Evolutionary conservation across 768 basidiomycete genomes (phyloP).

Genomic region (Cubamyces lactineus): DNA sequence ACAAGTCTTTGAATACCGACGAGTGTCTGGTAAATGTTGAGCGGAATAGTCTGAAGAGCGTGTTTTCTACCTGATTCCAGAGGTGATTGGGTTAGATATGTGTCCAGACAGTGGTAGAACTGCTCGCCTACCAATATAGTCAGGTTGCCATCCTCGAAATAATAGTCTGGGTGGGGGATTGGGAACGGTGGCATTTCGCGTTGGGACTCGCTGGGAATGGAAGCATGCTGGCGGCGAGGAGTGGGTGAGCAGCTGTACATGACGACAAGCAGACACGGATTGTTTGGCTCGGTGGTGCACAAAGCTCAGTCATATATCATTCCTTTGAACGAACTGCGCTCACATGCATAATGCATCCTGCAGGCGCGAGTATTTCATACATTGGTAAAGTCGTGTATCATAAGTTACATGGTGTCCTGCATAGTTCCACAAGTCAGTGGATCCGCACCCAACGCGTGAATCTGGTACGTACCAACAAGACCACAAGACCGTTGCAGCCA

Average conservation of each 20-base stretch:
- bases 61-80: constrained; percentile 53
- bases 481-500: not conserved
- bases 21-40: constrained; percentile 70
- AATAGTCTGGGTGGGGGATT: constrained; percentile 43
- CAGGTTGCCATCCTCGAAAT: constrained; percentile 56
- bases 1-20: constrained; percentile 30
- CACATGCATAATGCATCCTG: constrained; percentile 1
- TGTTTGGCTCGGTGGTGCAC: not conserved
- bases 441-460: not conserved
- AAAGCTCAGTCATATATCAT: not conserved
- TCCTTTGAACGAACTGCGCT: not conserved
- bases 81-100: not conserved
- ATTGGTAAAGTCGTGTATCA: not conserved
- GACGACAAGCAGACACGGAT: not conserved
- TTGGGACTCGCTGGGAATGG: constrained; percentile 11
- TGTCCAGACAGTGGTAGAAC: not conserved
- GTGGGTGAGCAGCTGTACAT: constrained; percentile 6
- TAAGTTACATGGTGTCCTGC: constrained; percentile 10
- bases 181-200: constrained; percentile 13
- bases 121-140: constrained; percentile 49
- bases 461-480: not conserved
- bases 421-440: not conserved
- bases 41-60: constrained; percentile 58
- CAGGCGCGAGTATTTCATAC: not conserved
- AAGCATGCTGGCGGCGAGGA: not conserved